Conservation (phyloP, 495 filamentous ascomycete species). For the Neurospora sp. region DNA sequence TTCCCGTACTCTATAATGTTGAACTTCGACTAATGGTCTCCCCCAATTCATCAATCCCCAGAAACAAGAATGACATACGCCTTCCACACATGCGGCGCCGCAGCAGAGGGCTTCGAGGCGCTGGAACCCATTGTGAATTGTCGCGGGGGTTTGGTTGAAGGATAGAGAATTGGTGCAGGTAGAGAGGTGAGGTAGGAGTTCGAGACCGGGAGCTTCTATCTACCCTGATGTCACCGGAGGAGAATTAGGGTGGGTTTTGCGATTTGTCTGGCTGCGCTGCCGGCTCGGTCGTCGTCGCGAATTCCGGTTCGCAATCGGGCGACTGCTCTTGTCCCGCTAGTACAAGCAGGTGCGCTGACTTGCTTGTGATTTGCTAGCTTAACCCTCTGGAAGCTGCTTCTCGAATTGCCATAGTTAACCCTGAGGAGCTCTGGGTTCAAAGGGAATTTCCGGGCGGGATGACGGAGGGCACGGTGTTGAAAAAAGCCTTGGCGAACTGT, state of each 20-base stretch:
- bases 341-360: background rate
- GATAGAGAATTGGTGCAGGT: background rate
- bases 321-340: background rate
- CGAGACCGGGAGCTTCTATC: background rate
- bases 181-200: background rate
- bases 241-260: background rate
- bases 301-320: background rate
- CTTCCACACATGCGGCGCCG: constrained; percentile 37
- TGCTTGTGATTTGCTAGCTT: background rate
- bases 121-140: constrained; percentile 34
- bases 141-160: background rate
- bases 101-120: constrained; percentile 35
- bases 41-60: background rate
- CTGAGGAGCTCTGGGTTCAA: background rate
- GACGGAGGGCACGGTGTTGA: background rate
- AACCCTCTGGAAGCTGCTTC: background rate
- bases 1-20: background rate
- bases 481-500: background rate
- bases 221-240: background rate
- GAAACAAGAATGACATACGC: constrained; percentile 24
- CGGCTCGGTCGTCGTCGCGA: background rate
- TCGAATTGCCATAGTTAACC: background rate
- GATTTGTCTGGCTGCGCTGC: background rate
- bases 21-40: background rate
- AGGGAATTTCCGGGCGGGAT: background rate